Evolutionary conservation across 192 early-diverging fungal species (phyloP), one percentile per base, ranked within the genome.

Genomic region (Oehlia diaphana): DNA sequence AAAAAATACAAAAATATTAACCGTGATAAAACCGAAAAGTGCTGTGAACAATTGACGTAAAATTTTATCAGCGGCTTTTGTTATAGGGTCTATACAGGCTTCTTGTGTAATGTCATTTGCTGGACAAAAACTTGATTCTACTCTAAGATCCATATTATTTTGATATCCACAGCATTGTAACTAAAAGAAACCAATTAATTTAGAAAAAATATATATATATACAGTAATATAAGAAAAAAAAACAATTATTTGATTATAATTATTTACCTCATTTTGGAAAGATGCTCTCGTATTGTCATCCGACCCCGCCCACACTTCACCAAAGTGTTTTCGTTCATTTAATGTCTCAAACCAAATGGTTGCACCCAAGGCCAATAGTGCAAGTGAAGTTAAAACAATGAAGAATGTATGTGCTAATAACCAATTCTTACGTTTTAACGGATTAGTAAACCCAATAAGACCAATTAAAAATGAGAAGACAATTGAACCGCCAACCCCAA

Each of bases 321-420:
- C 42, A 65, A 76, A 83, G 7, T 78, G 49, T 63, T 69, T 64
- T 47, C 82, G 71, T 81, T 83, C 83, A 12, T 83, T 68, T 31
- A 86, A 75, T 35, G 85, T 83, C 70, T 77, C 79, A 80, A 86
- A 86, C 85, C 85, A 86, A 72, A 86, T 82, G 8, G 65, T 49
- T 9, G 79, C 85, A 49, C 85, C 85, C 14, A 86, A 35, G 12
- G 67, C 72, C 72, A 86, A 49, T 49, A 83, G 76, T n/a, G 79
- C 81, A 21, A 76, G 1, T 53, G 81, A 63, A 42, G 76, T 28
- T 10, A 77, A 14, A 47, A 77, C 39, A 49, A 77, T 50, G 14
- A 77, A 31, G 33, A 77, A 26, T 35, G n/a, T 62, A 35, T 77
- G 76, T 31, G 33, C 9, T 7, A 35, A 16, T 16, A 77, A 58